Evolutionary conservation across 2,329 filamentous ascomycete species (phyloP).

Genomic region (Aspergillus japonicus): DNA sequence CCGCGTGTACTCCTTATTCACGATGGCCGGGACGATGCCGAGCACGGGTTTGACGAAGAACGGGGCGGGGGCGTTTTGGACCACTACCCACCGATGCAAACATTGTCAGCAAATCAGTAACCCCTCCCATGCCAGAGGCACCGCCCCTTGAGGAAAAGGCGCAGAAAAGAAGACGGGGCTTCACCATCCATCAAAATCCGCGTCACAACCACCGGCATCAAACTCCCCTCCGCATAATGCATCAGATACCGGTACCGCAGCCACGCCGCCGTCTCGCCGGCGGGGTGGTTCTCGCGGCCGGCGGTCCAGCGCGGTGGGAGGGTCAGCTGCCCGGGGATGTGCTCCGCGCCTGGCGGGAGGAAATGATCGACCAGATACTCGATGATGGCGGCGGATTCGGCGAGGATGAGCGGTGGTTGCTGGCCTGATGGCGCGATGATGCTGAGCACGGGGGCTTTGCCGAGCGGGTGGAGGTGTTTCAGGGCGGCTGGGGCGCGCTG

Average conservation of each 20-base stretch:
- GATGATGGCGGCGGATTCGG: constrained; percentile 77
- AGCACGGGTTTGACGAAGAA: constrained; percentile 70
- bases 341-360: constrained; percentile 40
- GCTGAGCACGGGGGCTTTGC: constrained; percentile 78
- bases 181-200: neutral
- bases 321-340: constrained; percentile 37
- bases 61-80: constrained; percentile 57
- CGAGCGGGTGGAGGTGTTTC: constrained; percentile 75
- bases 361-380: constrained; percentile 78
- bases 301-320: constrained; percentile 54
- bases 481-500: constrained; percentile 71
- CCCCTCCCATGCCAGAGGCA: too few relatives aligned
- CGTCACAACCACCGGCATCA: constrained; percentile 55
- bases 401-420: constrained; percentile 59
- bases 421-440: constrained; percentile 53
- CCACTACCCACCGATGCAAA: constrained; percentile 24
- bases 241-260: constrained; percentile 66
- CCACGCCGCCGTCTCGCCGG: constrained; percentile 61
- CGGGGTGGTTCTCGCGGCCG: constrained; percentile 55
- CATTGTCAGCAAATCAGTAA: too few relatives aligned
- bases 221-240: constrained; percentile 80
- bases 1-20: constrained; percentile 41
- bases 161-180: too few relatives aligned
- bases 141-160: too few relatives aligned
- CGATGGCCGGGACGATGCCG: constrained; percentile 49